Conservation (phyloP, 441 rosid genomes). For the Geranium incanum region DNA sequence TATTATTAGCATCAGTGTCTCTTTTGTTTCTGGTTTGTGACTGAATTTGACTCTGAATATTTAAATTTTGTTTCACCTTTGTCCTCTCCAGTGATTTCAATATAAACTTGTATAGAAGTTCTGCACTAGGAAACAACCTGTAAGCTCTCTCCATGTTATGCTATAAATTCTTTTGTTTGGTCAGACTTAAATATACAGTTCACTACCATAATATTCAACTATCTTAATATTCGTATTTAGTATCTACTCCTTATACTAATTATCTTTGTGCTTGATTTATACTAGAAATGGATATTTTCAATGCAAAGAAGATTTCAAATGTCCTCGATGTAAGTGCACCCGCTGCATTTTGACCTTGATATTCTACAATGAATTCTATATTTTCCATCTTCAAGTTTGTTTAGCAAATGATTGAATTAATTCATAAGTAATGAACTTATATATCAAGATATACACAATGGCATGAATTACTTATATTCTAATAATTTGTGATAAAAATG, state of each 20-base stretch:
- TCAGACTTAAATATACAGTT: background rate
- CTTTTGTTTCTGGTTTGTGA: background rate
- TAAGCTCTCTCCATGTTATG: slow-evolving; percentile 24
- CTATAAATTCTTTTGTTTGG: too few species aligned
- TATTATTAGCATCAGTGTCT: background rate
- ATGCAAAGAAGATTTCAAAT: slow-evolving; percentile 48
- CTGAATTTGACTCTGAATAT: background rate
- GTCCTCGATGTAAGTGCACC: slow-evolving; percentile 53
- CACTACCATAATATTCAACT: background rate
- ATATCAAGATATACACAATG: background rate
- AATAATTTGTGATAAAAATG: background rate
- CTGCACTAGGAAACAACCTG: slow-evolving; percentile 26
- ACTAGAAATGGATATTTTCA: slow-evolving; percentile 44
- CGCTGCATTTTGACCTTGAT: background rate
- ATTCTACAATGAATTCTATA: background rate
- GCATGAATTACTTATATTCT: background rate
- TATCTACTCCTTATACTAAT: background rate
- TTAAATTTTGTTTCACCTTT: background rate
- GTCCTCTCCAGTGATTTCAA: background rate
- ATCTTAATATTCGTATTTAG: background rate
- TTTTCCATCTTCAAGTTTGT: background rate
- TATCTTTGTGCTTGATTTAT: slow-evolving; percentile 13
- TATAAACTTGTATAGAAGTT: slow-evolving; percentile 55
- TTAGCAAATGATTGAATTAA: background rate
- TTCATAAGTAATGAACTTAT: background rate